phyloP scores from a whole-genome alignment of 305 asterid genomes.

The Ilex paraguariensis region DNA sequence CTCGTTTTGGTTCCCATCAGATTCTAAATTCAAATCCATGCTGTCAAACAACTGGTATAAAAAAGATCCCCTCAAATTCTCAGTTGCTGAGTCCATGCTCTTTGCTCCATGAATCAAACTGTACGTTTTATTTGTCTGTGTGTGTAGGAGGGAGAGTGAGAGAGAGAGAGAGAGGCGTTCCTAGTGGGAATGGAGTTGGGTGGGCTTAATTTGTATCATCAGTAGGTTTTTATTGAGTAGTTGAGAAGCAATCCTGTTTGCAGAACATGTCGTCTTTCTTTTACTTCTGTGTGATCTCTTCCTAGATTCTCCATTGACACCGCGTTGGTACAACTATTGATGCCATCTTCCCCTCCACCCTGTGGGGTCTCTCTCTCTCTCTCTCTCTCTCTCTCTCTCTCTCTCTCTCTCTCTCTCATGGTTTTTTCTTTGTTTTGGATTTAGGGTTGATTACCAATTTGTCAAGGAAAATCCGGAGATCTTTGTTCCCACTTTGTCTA shows the following conservation, averaged over 20 bases:
- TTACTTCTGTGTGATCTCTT: slow-evolving; percentile 21
- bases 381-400: slow-evolving; percentile 4
- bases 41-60: not conserved
- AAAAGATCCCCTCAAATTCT: not conserved
- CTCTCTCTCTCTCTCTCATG: not conserved
- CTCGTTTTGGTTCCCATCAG: not conserved
- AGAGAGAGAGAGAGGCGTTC: not conserved
- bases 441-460: slow-evolving; percentile 14
- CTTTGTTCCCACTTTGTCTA: slow-evolving; percentile 25
- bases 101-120: too few relatives aligned
- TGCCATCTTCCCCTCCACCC: slow-evolving; percentile 18
- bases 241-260: slow-evolving; percentile 47
- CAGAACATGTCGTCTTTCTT: slow-evolving; percentile 21
- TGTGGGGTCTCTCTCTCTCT: slow-evolving; percentile 12
- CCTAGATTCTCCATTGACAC: slow-evolving; percentile 38
- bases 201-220: not conserved
- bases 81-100: not conserved
- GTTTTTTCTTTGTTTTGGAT: slow-evolving; percentile 1
- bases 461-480: slow-evolving; percentile 19
- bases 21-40: slow-evolving; percentile 25
- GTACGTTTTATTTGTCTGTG: slow-evolving; percentile 3
- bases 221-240: slow-evolving; percentile 29
- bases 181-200: not conserved
- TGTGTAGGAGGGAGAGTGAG: not conserved
- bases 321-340: slow-evolving; percentile 28